phyloP scores from a whole-genome alignment of 257 asterid species.

The Parsonsia alboflavescens region DNA sequence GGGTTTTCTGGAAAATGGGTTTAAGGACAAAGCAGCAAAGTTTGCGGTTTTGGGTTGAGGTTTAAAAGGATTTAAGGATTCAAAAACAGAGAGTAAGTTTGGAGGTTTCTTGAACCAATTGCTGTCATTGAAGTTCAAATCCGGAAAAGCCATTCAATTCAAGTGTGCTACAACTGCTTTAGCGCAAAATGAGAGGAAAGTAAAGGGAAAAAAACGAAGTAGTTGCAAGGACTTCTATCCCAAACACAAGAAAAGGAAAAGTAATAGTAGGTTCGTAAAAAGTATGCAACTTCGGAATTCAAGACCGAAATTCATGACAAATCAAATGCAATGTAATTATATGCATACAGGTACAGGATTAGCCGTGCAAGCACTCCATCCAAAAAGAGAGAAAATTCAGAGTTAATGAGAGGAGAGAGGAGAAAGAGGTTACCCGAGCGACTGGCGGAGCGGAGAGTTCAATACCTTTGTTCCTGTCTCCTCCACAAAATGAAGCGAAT shows the following conservation, averaged over 20 bases:
- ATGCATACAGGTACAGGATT: neutral
- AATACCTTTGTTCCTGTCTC: neutral
- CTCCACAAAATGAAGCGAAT: too few species aligned
- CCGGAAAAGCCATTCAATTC: slow-evolving; percentile 56
- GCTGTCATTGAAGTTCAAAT: slow-evolving; percentile 57
- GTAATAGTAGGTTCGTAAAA: neutral
- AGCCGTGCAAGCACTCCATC: neutral
- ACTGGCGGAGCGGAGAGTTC: neutral
- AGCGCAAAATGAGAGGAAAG: neutral
- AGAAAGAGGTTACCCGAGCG: neutral
- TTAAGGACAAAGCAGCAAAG: slow-evolving; percentile 65
- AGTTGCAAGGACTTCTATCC: neutral
- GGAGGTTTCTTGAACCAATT: slow-evolving; percentile 75
- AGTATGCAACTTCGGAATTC: neutral
- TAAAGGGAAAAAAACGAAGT: too few species aligned
- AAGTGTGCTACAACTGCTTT: neutral
- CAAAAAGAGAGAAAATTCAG: neutral
- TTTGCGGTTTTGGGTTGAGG: slow-evolving; percentile 40
- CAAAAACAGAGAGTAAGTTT: slow-evolving; percentile 30
- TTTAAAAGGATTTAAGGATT: slow-evolving; percentile 39
- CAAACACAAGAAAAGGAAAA: neutral
- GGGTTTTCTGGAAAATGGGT: slow-evolving; percentile 47
- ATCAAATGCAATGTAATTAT: neutral
- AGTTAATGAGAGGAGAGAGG: neutral
- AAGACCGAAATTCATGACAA: neutral